phyloP scores from a whole-genome alignment of 768 basidiomycete species.

The Auricularia cornea region DNA sequence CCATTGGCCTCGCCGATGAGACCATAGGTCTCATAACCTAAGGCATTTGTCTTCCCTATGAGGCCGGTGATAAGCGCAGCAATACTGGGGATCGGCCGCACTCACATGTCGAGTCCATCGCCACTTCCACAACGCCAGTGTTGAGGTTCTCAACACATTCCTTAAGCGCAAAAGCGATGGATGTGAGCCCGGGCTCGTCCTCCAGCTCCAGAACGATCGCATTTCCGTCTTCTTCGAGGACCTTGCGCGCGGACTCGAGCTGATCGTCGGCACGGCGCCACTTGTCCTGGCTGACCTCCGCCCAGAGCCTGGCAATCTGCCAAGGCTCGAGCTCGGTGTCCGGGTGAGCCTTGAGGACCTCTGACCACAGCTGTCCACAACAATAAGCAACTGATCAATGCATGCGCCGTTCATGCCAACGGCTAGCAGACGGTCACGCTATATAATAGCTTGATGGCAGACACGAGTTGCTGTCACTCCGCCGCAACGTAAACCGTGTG shows the following conservation, averaged over 20 bases:
- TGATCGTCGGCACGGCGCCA: background rate
- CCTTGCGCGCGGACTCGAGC: background rate
- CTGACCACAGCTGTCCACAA: background rate
- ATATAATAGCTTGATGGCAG: no score
- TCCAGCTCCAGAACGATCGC: background rate
- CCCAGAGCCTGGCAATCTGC: background rate
- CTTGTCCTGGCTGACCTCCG: constrained; percentile 1
- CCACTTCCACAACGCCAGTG: background rate
- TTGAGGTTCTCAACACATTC: background rate
- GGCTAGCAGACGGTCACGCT: no score
- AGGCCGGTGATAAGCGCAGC: background rate
- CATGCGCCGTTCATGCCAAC: no score
- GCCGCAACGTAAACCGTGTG: no score
- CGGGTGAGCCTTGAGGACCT: background rate
- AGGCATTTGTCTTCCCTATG: background rate
- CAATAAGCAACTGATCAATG: background rate
- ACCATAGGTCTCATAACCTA: background rate
- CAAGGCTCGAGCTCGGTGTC: background rate
- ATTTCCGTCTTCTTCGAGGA: background rate
- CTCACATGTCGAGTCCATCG: constrained; percentile 1
- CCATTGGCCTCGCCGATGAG: background rate
- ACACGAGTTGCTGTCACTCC: no score
- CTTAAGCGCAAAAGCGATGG: background rate
- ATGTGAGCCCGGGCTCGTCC: background rate
- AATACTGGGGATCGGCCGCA: background rate